Evolutionary conservation across 148 eudicot species (phyloP), one percentile per base, ranked within the genome.

Genomic region (Spergularia bocconei): DNA sequence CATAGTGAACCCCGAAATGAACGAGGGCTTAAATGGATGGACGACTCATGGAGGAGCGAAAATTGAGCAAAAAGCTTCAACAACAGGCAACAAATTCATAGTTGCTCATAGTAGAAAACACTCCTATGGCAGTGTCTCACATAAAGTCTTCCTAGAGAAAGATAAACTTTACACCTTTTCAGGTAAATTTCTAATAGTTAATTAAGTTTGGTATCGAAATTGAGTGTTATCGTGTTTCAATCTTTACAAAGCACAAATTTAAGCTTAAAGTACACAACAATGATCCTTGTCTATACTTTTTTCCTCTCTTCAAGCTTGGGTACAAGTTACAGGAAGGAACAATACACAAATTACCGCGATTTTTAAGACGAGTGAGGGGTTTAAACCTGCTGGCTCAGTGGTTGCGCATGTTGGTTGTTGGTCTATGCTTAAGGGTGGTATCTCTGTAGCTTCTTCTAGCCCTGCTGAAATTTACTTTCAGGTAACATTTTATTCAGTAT

Each of bases 391-490:
- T 6, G 90, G 90, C 15, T 73, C 79, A 57, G 86, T 82, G 5
- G 63, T 85, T 23, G 89, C 93, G 47, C 70, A 82, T 62, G 69
- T 78, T 47, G 93, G 90, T 25, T 89, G 93, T 23, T 89, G 93
- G 93, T 84, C 85, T 50, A 82, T 89, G 88, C 83, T 89, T 15
- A 89, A 87, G 79, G 93, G 93, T 7, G 93, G 93, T 1, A 77
- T 85, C 29, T 47, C 78, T 7, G 75, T 84, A 3, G 72, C 71
- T 71, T 70, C 69, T 20, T 48, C 82, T 1, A 80, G 79, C 59
- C 64, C 54, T 11, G 81, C 79, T 54, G 78, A 80, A 52, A 23
- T 85, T 14, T 78, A 71, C 59, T 81, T 85, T 57, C 41, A 78
- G 90, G 90, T 86, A 64, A 23, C 64, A 48, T 74, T 41, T 17